Evolutionary conservation across 1,284 basidiomycete genomes (phyloP).

Genomic region (Pyrrhoderma noxium): DNA sequence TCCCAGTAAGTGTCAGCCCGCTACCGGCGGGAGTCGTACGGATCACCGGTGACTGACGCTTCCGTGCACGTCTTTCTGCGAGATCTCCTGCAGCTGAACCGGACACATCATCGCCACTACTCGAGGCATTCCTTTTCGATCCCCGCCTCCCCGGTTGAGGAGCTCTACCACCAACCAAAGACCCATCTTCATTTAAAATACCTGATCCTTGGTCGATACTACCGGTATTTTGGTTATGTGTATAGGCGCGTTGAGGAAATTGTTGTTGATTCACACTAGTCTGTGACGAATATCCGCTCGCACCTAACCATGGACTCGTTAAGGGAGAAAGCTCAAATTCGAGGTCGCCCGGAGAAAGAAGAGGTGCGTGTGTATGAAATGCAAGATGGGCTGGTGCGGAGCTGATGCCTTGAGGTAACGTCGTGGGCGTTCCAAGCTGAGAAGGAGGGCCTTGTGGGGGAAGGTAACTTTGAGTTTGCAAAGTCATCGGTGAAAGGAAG

Average conservation of each 20-base stretch:
- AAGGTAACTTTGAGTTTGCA: slow-evolving; percentile 37
- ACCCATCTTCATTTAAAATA: slow-evolving; percentile 13
- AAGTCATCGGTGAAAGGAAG: slow-evolving; percentile 55
- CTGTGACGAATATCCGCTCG: slow-evolving; percentile 25
- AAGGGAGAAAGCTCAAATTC: slow-evolving; percentile 69
- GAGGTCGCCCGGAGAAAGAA: slow-evolving; percentile 42
- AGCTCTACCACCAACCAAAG: neutral
- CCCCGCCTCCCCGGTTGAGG: slow-evolving; percentile 25
- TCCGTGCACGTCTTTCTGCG: slow-evolving; percentile 31
- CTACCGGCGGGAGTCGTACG: slow-evolving; percentile 26
- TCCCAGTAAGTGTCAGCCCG: neutral
- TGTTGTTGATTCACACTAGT: slow-evolving; percentile 17
- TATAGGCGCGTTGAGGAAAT: slow-evolving; percentile 27
- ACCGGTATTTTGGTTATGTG: neutral
- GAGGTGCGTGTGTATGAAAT: slow-evolving; percentile 37
- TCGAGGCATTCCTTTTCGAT: slow-evolving; percentile 36
- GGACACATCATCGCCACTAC: slow-evolving; percentile 30
- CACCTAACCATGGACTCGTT: slow-evolving; percentile 69
- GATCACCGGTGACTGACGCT: slow-evolving; percentile 45
- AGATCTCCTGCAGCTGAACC: neutral
- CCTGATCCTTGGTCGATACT: slow-evolving; percentile 6
- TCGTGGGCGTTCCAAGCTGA: neutral
- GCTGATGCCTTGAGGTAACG: slow-evolving; percentile 33
- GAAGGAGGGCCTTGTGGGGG: slow-evolving; percentile 17
- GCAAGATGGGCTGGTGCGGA: slow-evolving; percentile 61